A percentile compares a stretch with the other conserved stretches of the same genome.
Conservation (phyloP, 108 stramenopile species). For the Skeletonema marinoi region DNA sequence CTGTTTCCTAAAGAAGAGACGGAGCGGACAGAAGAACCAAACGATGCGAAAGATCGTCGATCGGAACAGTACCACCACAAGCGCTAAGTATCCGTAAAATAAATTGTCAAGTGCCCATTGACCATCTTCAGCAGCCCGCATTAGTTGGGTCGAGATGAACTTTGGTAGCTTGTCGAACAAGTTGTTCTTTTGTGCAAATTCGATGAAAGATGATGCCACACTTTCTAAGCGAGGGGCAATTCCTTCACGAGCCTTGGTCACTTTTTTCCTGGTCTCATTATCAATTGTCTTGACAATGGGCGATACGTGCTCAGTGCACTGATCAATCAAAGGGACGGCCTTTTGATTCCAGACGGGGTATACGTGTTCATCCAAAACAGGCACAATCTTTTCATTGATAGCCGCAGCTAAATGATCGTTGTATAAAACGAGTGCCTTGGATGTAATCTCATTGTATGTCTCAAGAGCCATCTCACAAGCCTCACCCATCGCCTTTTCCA, state of each 20-base stretch:
- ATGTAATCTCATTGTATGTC: neutral
- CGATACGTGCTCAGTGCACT: conserved; percentile 15
- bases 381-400: conserved; percentile 22
- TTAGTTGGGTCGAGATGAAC: conserved; percentile 10
- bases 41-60: conserved; percentile 25
- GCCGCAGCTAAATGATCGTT: conserved; percentile 24
- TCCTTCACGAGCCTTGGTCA: conserved; percentile 19
- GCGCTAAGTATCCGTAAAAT: conserved; percentile 15
- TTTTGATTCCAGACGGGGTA: conserved; percentile 42
- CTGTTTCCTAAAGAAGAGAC: conserved; percentile 21
- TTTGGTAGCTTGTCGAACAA: conserved; percentile 21
- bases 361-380: conserved; percentile 32
- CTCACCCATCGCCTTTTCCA: conserved; percentile 7
- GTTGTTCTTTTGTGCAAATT: conserved; percentile 30
- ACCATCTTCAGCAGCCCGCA: conserved; percentile 20
- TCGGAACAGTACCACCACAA: conserved; percentile 33
- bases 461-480: neutral
- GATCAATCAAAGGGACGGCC: conserved; percentile 12
- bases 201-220: conserved; percentile 11
- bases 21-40: conserved; percentile 54
- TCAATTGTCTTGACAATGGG: conserved; percentile 35
- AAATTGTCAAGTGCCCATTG: conserved; percentile 27
- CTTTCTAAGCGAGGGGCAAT: conserved; percentile 23
- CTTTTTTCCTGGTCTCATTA: conserved; percentile 23
- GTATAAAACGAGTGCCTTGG: conserved; percentile 24